Conservation (phyloP, 768 basidiomycete species). For the Ramaria sp. region DNA sequence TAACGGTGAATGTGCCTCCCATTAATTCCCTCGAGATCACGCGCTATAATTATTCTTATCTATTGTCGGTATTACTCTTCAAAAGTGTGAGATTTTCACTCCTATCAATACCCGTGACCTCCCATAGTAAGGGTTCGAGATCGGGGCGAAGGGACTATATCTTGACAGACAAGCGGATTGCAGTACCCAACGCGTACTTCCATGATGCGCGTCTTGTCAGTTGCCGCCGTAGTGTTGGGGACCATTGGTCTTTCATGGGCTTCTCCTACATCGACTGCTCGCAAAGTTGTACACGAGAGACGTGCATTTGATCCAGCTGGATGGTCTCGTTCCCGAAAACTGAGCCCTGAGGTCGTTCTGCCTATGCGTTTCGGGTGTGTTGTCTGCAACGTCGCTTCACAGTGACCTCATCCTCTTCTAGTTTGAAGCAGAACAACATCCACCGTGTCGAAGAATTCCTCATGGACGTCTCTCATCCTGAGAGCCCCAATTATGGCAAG, state of each 20-base stretch:
- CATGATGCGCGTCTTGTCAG: background rate
- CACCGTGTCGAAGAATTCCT: constrained; percentile 29
- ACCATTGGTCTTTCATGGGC: background rate
- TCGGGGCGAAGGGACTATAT: background rate
- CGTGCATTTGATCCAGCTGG: constrained; percentile 23
- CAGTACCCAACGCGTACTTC: background rate
- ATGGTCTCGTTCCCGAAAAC: constrained; percentile 23
- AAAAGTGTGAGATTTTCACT: no score
- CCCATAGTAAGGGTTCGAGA: no score
- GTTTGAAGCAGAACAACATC: constrained; percentile 30
- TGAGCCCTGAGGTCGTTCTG: constrained; percentile 22
- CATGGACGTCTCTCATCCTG: constrained; percentile 31
- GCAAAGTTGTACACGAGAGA: constrained; percentile 26
- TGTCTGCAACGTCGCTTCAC: background rate
- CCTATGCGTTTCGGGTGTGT: constrained; percentile 32
- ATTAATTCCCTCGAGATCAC: no score
- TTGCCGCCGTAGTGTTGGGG: background rate
- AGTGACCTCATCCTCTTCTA: background rate
- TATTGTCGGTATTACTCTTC: no score
- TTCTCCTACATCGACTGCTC: background rate
- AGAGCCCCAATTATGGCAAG: constrained; percentile 32
- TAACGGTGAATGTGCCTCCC: no score
- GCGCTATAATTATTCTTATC: no score
- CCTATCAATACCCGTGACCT: background rate
- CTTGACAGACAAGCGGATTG: background rate